A percentile compares a stretch with the other conserved stretches of the same genome.
Evolutionary conservation across 441 rosid genomes (phyloP).

Genomic region (Gossypium schwendimanii): DNA sequence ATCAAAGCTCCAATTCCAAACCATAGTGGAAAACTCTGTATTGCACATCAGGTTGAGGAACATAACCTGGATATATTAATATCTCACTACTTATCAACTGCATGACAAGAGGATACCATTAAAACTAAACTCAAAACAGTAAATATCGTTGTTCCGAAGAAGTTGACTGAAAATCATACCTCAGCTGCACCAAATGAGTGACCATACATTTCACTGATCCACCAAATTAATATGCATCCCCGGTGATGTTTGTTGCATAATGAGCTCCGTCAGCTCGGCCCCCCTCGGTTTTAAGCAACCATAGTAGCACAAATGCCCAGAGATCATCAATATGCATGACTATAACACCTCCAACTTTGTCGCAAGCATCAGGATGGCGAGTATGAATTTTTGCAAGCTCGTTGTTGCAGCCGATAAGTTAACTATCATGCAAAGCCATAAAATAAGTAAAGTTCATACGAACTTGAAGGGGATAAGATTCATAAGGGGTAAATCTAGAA

Average conservation of each 20-base stretch:
- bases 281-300: slow-evolving; percentile 96
- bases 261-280: slow-evolving; percentile 93
- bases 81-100: slow-evolving; percentile 79
- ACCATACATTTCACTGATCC: slow-evolving; percentile 99
- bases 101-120: slow-evolving; percentile 20
- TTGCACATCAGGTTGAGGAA: slow-evolving; percentile 67
- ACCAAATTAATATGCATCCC: slow-evolving; percentile 86
- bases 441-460: background rate
- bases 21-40: slow-evolving; percentile 95
- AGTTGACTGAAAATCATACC: slow-evolving; percentile 36
- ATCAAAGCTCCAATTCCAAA: slow-evolving; percentile 92
- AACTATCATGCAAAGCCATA: slow-evolving; percentile 37
- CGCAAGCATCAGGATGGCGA: slow-evolving; percentile 83
- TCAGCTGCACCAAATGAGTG: slow-evolving; percentile 98
- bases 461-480: background rate
- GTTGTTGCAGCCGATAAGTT: slow-evolving; percentile 90
- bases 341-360: slow-evolving; percentile 97
- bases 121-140: background rate
- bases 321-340: slow-evolving; percentile 97
- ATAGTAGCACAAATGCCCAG: slow-evolving; percentile 63
- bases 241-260: slow-evolving; percentile 78
- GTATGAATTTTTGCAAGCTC: slow-evolving; percentile 91
- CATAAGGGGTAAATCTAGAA: background rate
- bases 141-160: background rate
- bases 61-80: slow-evolving; percentile 81